These are phyloP conservation scores for Juncus effusus DNA, from an alignment of 176 grass and related monocot genomes.

Conservation along the genomic window DNA sequence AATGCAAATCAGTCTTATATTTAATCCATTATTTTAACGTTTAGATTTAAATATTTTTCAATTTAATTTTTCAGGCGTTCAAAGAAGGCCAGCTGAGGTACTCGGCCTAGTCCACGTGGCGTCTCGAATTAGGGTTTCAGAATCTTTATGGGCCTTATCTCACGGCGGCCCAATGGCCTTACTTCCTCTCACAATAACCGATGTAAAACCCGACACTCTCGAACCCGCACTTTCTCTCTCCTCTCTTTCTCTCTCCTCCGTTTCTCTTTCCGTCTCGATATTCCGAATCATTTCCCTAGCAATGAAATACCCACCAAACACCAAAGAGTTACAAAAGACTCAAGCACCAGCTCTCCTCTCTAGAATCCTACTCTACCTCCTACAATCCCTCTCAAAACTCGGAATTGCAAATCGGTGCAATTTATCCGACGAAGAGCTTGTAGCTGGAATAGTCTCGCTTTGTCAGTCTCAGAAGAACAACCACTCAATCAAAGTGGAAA, in stretches of 20 bases:
- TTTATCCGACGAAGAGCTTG: conserved; percentile 74
- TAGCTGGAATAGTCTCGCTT: conserved; percentile 73
- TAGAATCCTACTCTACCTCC: conserved; percentile 65
- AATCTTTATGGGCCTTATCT: conserved; percentile 93
- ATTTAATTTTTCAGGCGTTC: conserved; percentile 71
- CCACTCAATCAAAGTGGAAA: conserved; percentile 78
- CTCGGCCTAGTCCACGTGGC: conserved; percentile 92
- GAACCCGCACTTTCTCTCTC: conserved; percentile 68
- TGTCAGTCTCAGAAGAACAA: conserved; percentile 89
- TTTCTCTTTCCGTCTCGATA: conserved; percentile 77
- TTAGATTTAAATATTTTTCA: conserved; percentile 27
- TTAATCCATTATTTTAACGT: conserved; percentile 13
- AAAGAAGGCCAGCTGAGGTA: conserved; percentile 88
- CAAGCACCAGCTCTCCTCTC: conserved; percentile 83
- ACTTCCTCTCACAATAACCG: conserved; percentile 88
- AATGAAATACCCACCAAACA: conserved; percentile 92
- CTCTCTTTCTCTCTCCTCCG: conserved; percentile 41
- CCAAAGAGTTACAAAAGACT: conserved; percentile 78
- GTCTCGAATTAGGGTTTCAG: conserved; percentile 66
- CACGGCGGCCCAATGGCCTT: conserved; percentile 89
- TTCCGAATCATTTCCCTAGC: conserved; percentile 85
- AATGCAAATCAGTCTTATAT: too few relatives aligned
- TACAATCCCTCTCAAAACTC: conserved; percentile 61
- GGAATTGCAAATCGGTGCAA: conserved; percentile 42
- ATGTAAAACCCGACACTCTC: conserved; percentile 78